phyloP scores from a whole-genome alignment of 805 yeast genomes.

The Candida cerambycidarum region DNA sequence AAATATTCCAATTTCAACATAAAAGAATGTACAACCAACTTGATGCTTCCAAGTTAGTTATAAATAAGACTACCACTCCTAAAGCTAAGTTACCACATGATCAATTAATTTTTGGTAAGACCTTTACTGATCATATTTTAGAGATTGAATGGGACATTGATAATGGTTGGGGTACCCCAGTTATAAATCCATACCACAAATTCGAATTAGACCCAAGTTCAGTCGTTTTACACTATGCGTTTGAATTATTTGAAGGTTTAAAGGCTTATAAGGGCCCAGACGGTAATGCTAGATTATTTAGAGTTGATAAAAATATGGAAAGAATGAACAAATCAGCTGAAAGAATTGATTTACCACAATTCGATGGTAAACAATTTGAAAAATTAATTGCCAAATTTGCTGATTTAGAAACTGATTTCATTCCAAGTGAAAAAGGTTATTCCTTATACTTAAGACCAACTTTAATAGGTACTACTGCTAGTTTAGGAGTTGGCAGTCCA shows the following conservation, averaged over 20 bases:
- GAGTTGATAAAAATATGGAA: slow-evolving; percentile 88
- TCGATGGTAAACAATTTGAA: slow-evolving; percentile 75
- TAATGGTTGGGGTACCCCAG: slow-evolving; percentile 87
- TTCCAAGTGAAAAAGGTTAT: slow-evolving; percentile 86
- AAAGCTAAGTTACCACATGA: slow-evolving; percentile 37
- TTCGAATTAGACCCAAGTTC: slow-evolving; percentile 81
- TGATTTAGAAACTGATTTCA: slow-evolving; percentile 69
- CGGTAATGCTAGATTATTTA: slow-evolving; percentile 75
- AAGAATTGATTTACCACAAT: slow-evolving; percentile 85
- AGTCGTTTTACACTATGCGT: slow-evolving; percentile 91
- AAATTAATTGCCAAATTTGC: slow-evolving; percentile 76
- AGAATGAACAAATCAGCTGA: slow-evolving; percentile 88
- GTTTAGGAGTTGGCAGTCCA: slow-evolving; percentile 85
- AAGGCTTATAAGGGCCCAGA: slow-evolving; percentile 76
- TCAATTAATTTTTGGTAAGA: slow-evolving; percentile 42
- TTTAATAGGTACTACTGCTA: slow-evolving; percentile 86
- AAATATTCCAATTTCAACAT: slow-evolving; percentile 1
- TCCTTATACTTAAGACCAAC: slow-evolving; percentile 94
- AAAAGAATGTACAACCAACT: slow-evolving; percentile 12
- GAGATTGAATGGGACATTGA: slow-evolving; percentile 77
- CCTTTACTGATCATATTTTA: slow-evolving; percentile 87
- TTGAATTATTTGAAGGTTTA: slow-evolving; percentile 93
- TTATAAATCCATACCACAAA: slow-evolving; percentile 80
- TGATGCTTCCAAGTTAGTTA: slow-evolving; percentile 38
- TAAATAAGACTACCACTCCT: slow-evolving; percentile 38